Percentiles rank a stretch among this genome's conserved stretches.
These are phyloP conservation scores for Botrytis byssoidea DNA, from an alignment of 2,329 filamentous ascomycete genomes.

Conservation along the genomic window DNA sequence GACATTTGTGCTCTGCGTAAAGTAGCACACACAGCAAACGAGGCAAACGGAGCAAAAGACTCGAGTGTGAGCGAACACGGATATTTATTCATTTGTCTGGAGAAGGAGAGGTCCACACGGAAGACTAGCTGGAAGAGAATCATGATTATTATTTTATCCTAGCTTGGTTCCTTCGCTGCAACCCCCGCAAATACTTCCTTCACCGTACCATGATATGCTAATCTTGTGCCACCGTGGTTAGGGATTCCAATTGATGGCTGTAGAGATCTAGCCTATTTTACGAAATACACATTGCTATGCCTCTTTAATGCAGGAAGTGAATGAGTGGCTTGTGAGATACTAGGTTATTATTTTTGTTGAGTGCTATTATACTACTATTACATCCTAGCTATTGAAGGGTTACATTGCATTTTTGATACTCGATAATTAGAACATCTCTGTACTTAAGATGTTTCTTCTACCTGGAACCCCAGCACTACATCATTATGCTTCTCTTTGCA, in stretches of 20 bases:
- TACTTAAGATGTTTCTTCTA: background rate
- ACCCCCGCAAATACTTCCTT: conserved; percentile 3
- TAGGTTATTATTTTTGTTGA: background rate
- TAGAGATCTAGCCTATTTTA: background rate
- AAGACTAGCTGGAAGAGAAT: background rate
- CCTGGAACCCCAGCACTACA: background rate
- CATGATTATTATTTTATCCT: background rate
- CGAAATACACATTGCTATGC: background rate
- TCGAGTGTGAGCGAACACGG: background rate
- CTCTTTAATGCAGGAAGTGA: background rate
- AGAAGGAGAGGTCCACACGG: conserved; percentile 11
- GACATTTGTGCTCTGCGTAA: conserved; percentile 17
- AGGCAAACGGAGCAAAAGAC: background rate
- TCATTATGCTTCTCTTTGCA: background rate
- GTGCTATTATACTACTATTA: background rate
- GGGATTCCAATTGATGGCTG: background rate
- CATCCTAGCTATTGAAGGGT: background rate
- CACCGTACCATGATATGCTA: background rate
- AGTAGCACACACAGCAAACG: background rate
- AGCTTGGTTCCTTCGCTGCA: conserved; percentile 7
- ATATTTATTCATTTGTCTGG: conserved; percentile 18
- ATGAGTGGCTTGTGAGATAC: background rate
- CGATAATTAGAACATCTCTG: background rate
- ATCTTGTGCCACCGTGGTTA: background rate
- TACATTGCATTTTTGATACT: conserved; percentile 10